Percentiles rank a stretch among this genome's conserved stretches.
These are phyloP conservation scores for Penicillium sp. DNA, from an alignment of 2,329 filamentous ascomycete genomes.

Conservation along the genomic window DNA sequence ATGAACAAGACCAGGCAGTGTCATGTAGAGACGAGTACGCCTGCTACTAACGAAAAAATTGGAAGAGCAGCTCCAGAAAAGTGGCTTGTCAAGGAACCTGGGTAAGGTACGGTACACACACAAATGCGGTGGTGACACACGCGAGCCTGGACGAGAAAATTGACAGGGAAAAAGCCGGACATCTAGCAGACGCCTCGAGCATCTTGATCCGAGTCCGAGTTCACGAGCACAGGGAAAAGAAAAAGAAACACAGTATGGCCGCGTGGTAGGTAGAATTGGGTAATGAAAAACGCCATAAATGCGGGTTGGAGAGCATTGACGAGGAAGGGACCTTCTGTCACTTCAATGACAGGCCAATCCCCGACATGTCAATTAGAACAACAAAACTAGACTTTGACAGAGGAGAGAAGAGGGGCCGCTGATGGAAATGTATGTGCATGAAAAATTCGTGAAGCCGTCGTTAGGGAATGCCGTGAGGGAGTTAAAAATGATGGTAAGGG, in stretches of 20 bases:
- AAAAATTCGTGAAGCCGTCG: conserved; percentile 22
- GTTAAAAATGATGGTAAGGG: conserved; percentile 16
- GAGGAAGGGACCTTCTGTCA: no score
- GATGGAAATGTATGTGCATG: conserved; percentile 1
- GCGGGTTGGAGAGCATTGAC: conserved; percentile 6
- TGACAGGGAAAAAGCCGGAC: neutral
- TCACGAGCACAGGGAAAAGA: conserved; percentile 5
- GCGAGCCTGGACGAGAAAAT: neutral
- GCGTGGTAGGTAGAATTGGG: no score
- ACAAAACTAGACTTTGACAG: conserved; percentile 10
- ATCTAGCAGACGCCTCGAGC: neutral
- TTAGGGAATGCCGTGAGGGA: conserved; percentile 10
- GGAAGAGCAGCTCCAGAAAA: no score
- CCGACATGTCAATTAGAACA: neutral
- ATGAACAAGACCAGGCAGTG: no score
- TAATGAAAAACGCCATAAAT: conserved; percentile 17
- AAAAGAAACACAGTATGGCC: conserved; percentile 4
- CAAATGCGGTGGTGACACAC: no score
- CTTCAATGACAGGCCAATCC: neutral
- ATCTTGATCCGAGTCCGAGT: no score
- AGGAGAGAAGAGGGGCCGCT: conserved; percentile 8
- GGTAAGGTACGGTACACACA: no score
- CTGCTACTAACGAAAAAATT: no score
- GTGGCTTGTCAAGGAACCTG: no score
- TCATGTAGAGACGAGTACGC: no score